Conservation (phyloP, 768 basidiomycete genomes). For the Fibroporia radiculosa region DNA sequence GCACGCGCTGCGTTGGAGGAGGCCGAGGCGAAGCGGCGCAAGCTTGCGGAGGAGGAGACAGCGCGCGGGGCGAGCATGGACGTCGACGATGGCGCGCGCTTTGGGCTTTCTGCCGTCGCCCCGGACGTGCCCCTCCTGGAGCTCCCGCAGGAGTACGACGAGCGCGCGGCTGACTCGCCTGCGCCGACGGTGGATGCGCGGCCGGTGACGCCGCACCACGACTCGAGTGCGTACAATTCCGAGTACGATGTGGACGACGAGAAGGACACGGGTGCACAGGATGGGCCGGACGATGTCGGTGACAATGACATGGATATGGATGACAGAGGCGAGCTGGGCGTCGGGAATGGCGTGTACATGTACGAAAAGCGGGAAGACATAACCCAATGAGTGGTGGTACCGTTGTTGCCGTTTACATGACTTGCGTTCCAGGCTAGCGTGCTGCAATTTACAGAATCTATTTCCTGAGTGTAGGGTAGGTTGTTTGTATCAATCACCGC, state of each 20-base stretch:
- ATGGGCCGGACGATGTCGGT: too few species aligned
- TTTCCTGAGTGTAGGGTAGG: too few species aligned
- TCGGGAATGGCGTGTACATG: too few species aligned
- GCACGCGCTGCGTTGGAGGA: conserved; percentile 38
- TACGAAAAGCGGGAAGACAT: too few species aligned
- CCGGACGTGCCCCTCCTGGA: not conserved
- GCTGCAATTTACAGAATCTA: too few species aligned
- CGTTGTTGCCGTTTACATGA: too few species aligned
- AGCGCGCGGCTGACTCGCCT: not conserved
- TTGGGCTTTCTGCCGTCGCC: not conserved
- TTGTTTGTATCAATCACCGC: too few species aligned
- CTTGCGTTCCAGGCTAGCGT: too few species aligned
- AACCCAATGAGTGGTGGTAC: too few species aligned
- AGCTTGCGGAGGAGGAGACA: conserved; percentile 1
- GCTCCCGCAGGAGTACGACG: not conserved
- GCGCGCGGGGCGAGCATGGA: not conserved
- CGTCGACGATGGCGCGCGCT: not conserved
- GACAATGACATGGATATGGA: too few species aligned
- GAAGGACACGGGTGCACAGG: conserved; percentile 14
- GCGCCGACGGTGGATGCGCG: conserved; percentile 1
- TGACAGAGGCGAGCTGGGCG: too few species aligned
- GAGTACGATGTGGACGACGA: conserved; percentile 39
- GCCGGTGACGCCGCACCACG: conserved; percentile 23
- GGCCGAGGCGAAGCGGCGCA: conserved; percentile 16
- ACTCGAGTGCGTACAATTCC: conserved; percentile 50